A percentile compares a stretch with the other conserved stretches of the same genome.
Evolutionary conservation across 805 yeast species (phyloP).

Genomic region (Saccharomycopsis olivae): DNA sequence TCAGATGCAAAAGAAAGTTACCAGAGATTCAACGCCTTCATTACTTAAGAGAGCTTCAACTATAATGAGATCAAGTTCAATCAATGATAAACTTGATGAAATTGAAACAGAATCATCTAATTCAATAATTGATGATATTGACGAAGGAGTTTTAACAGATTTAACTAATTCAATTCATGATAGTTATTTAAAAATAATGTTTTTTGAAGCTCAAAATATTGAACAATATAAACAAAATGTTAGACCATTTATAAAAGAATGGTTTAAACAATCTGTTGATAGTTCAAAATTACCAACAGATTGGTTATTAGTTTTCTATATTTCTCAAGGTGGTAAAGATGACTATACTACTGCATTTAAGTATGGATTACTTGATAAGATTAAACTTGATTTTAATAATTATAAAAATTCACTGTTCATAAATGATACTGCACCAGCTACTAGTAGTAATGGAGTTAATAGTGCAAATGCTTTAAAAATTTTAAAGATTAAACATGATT

Average conservation of each 20-base stretch:
- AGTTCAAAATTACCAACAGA: slow-evolving; percentile 38
- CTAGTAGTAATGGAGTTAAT: slow-evolving; percentile 12
- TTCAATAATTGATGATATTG: too few relatives aligned
- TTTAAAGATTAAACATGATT: slow-evolving; percentile 24
- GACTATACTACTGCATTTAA: slow-evolving; percentile 31
- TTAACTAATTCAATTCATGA: slow-evolving; percentile 27
- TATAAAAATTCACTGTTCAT: slow-evolving; percentile 11
- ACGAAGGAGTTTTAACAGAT: slow-evolving; percentile 7
- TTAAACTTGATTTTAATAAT: slow-evolving; percentile 38
- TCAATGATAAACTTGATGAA: background rate
- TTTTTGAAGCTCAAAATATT: slow-evolving; percentile 51
- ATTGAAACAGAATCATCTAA: background rate
- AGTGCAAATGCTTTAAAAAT: slow-evolving; percentile 30
- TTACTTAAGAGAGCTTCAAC: slow-evolving; percentile 10
- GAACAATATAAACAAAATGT: slow-evolving; percentile 74
- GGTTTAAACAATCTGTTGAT: slow-evolving; percentile 45
- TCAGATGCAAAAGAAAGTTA: slow-evolving; percentile 8
- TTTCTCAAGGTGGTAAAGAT: slow-evolving; percentile 30
- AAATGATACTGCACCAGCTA: slow-evolving; percentile 7
- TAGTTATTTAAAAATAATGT: slow-evolving; percentile 57
- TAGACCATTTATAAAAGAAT: slow-evolving; percentile 71
- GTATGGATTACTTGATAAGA: slow-evolving; percentile 42
- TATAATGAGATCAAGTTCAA: background rate
- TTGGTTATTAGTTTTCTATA: slow-evolving; percentile 50
- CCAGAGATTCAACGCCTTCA: background rate